These are phyloP conservation scores for Podila minutissima DNA, from an alignment of 192 early-diverging fungal species.

Conservation along the genomic window DNA sequence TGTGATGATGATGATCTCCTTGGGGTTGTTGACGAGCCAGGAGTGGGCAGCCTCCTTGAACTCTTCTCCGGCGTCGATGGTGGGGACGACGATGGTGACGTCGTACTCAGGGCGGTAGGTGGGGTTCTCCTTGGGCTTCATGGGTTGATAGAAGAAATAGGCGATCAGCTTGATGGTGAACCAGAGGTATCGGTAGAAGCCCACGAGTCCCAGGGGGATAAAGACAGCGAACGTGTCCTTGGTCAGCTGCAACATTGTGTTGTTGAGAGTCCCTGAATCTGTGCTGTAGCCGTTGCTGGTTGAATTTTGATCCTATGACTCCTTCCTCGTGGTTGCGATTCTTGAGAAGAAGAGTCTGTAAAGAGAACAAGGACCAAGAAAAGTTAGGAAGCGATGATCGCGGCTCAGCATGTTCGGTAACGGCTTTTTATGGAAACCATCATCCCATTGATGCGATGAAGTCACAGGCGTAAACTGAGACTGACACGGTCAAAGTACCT, in stretches of 20 bases:
- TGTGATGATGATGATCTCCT: constrained; percentile 78
- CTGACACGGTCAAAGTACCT: too few relatives aligned
- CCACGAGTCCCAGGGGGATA: constrained; percentile 75
- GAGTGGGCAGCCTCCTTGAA: constrained; percentile 72
- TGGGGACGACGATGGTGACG: constrained; percentile 78
- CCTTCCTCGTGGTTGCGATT: too few relatives aligned
- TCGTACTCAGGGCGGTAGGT: constrained; percentile 66
- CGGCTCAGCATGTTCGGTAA: too few relatives aligned
- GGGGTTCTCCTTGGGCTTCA: constrained; percentile 63
- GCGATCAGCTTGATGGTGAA: constrained; percentile 71
- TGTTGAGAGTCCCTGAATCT: background rate
- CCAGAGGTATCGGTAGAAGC: constrained; percentile 81
- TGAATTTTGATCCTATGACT: too few relatives aligned
- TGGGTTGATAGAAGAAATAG: constrained; percentile 70
- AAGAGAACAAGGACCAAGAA: too few relatives aligned
- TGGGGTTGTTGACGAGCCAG: constrained; percentile 71
- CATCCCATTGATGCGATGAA: too few relatives aligned
- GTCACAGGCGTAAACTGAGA: too few relatives aligned
- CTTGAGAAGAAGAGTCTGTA: too few relatives aligned
- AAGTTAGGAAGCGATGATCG: too few relatives aligned
- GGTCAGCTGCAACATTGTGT: constrained; percentile 73
- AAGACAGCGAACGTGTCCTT: constrained; percentile 74
- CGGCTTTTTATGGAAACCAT: too few relatives aligned
- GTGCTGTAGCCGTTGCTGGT: too few relatives aligned
- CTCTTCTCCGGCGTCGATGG: constrained; percentile 80